Base-by-base conservation (phyloP, 352 stramenopile species). In the Globisporangium rhizosaccharum region DNA sequence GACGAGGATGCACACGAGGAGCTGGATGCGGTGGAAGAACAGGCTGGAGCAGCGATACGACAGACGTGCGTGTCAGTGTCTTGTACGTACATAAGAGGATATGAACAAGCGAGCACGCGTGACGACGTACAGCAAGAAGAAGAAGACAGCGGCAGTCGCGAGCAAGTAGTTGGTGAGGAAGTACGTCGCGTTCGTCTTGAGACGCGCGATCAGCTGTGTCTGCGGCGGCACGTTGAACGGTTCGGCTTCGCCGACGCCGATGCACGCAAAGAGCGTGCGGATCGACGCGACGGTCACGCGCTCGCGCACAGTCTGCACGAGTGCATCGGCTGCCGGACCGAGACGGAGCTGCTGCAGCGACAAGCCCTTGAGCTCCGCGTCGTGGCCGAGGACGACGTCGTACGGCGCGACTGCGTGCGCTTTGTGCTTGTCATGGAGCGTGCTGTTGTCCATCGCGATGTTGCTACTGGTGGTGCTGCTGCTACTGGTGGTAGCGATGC, bases 81-180 rank as follows among this genome's bases (percentile, higher is more conserved):
- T 49, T 1, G 6, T 14, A 14, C 7, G n/a, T 15, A 18, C 33
- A 33, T 33, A 39, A 3, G 7, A 30, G 1, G 1, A 14, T 12
- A 30, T n/a, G 44, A 10, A 3, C 20, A 10, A 20, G 28, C 28
- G 6, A 25, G 17, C n/a, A 26, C 18, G 20, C 18, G 18, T 23
- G 2, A 28, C n/a, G 0, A 45, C 51, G 51, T 46, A 56, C 51
- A 56, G 51, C 20, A 56, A 36, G 14, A 56, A 56, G 51, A 56
- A 56, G 37, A 56, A 56, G 33, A 56, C 51, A 1, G 51, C 51
- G n/a, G 51, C 51, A 17, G 51, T 56, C 37, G 51, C 36, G 20
- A 65, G 52, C 56, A 92, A 23, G 53, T 92, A 92, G 63, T 92
- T 92, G 65, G 76, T 82, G 57, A 89, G 57, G 53, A 88, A 92